A percentile compares a stretch with the other conserved stretches of the same genome.
phyloP scores from a whole-genome alignment of 345 rosid genomes.

The Eutrema yunnanense region DNA sequence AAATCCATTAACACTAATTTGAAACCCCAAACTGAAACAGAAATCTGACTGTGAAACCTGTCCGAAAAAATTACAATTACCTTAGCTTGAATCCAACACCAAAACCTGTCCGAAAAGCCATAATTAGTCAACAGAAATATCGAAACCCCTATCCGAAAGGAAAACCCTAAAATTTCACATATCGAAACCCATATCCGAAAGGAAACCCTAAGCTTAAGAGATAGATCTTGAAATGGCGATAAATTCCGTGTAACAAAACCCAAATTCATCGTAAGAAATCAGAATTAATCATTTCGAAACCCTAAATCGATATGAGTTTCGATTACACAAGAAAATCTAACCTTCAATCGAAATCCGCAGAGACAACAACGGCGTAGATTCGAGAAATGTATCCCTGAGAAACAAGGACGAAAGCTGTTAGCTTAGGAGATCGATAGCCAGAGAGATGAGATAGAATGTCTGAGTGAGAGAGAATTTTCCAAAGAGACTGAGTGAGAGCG shows the following conservation, averaged over 20 bases:
- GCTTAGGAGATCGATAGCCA: neutral
- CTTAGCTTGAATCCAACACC: neutral
- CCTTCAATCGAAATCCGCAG: neutral
- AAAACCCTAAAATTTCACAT: neutral
- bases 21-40: neutral
- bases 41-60: too few relatives aligned
- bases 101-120: neutral
- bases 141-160: neutral
- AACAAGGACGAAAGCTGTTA: neutral
- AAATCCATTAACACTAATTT: neutral
- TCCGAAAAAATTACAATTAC: neutral
- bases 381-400: neutral
- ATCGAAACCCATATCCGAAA: neutral
- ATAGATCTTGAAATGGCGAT: neutral
- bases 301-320: neutral
- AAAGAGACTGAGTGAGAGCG: too few relatives aligned
- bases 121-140: neutral
- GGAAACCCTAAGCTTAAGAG: neutral
- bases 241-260: neutral
- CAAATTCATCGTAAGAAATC: neutral
- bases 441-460: neutral
- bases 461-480: neutral
- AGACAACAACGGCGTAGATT: neutral
- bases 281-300: neutral
- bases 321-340: neutral